Evolutionary conservation across 2,329 filamentous ascomycete genomes (phyloP), one percentile per base, ranked within the genome.

Genomic region (Metarhizium robertsii): DNA sequence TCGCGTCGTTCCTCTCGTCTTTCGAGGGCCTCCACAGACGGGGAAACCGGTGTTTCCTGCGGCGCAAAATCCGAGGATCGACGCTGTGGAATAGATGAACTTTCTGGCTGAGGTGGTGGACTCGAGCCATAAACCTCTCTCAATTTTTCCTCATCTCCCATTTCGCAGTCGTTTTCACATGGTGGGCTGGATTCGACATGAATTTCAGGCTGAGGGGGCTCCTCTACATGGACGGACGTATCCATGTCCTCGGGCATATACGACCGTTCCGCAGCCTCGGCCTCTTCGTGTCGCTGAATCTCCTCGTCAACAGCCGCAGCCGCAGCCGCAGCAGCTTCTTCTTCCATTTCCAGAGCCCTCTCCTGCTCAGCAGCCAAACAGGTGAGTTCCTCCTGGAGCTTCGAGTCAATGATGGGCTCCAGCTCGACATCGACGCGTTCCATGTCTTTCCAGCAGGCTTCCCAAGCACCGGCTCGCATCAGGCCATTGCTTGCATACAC

Each of bases 371-470:
- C 70, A 42, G 74, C 75, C 8, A 85, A 70, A n/a, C 72, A 73
- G 57, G 84, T 80, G 20, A 91, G 72, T 60, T 84, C 81, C 18
- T 79, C 77, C 54, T 84, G 78, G 13, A 86, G 66, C 1, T 75
- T 71, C 0, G 80, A 69, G 18, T 84, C 80, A 11, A 91, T 79
- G 65, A 86, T 81, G 3, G 94, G 88, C 63, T 88, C 83, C 53
- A 99, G 83, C 70, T 97, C 92, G 1, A 95, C 89, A 66, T 99
- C 94, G 0, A 97, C 90, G n/a, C 92, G 83, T 72, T 99, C 94
- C 94, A 99, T 99, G 71, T 97, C 92, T 62, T 84, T 88, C 92
- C 92, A 99, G 57, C 90, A 92, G 2, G 92, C 92, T 4, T 83
- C 83, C 94, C 94, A 99, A 0, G 94, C 92, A 0, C 90, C 90